Base-by-base conservation (phyloP, 345 rosid species). In the Xanthoceras sorbifolium region DNA sequence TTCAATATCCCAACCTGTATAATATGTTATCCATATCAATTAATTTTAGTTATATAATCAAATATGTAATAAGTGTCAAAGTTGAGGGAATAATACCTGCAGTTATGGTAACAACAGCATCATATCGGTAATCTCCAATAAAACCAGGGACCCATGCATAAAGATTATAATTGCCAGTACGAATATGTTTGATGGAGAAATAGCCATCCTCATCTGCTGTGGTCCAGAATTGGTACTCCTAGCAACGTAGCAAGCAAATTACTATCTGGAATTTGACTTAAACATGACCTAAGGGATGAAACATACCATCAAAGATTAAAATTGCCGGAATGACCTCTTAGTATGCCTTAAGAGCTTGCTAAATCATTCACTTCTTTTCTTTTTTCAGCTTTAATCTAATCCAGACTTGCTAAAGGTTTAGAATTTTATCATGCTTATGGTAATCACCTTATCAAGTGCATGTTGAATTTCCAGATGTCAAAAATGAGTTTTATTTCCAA, bases 221-320 rank as follows among this genome's bases (percentile, higher is more conserved):
- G 52, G 88, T 86, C 99, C 99, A 96, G 84, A 93, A 96, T 84
- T 93, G 97, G 87, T 96, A 96, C 28, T 85, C 86, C 97, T 96
- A 85, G 63, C 23, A 67, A 42, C 46, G 69, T 0, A 73, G 23
- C 20, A 71, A 54, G 34, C 10, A 73, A 54, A 50, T 55, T 42
- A 70, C 23, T 5, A 44, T 65, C 70, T 65, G 40, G 60, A 9
- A 42, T 59, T 5, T 3, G 26, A 69, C 9, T 34, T 12, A 15
- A 31, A 12, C 20, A 40, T 38, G 20, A 17, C 20, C 22, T 38
- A 3, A 28, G 10, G 54, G 54, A 11, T 14, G 2, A 48, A 48
- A 12, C 17, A 48, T 48, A 54, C 60, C 25, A 54, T 54, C 5
- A 54, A 8, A 6, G 22, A 23, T n/a, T 14, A 46, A 14, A 46